Conservation (phyloP, 306 rosid genomes). For the Gastrolobium bilobum region DNA sequence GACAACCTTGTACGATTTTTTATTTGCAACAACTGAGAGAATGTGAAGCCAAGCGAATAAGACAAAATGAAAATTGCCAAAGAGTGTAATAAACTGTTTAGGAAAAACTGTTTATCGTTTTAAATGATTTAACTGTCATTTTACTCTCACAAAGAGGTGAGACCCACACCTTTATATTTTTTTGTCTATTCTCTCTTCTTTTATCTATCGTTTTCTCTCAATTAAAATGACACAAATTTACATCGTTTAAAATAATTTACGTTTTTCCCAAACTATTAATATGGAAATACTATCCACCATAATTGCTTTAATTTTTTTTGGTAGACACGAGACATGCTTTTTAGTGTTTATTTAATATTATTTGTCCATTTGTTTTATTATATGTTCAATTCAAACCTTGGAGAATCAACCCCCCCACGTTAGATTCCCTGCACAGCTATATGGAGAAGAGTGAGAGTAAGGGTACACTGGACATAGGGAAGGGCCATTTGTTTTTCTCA, state of each 20-base stretch:
- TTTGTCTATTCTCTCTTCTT: no score
- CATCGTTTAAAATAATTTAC: no score
- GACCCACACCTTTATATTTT: no score
- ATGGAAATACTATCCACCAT: constrained; percentile 45
- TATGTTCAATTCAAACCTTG: constrained; percentile 60
- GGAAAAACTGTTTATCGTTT: no score
- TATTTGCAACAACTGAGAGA: constrained; percentile 21
- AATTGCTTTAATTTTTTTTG: constrained; percentile 45
- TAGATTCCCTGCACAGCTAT: constrained; percentile 60
- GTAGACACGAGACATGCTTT: constrained; percentile 41
- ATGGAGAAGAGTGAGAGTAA: constrained; percentile 41
- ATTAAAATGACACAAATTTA: no score
- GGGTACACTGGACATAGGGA: neutral
- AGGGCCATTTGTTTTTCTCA: constrained; percentile 14
- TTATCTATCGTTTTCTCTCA: no score
- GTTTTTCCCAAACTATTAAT: no score
- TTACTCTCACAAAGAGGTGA: no score
- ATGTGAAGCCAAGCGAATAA: constrained; percentile 51
- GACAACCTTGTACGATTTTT: constrained; percentile 33
- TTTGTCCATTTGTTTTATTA: constrained; percentile 45
- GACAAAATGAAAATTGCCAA: constrained; percentile 62
- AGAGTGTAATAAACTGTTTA: constrained; percentile 40
- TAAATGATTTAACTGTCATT: no score
- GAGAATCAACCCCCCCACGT: constrained; percentile 64
- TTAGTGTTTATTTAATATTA: constrained; percentile 44